phyloP scores from a whole-genome alignment of 1,139 yeast genomes.

The Pichia sp. region DNA sequence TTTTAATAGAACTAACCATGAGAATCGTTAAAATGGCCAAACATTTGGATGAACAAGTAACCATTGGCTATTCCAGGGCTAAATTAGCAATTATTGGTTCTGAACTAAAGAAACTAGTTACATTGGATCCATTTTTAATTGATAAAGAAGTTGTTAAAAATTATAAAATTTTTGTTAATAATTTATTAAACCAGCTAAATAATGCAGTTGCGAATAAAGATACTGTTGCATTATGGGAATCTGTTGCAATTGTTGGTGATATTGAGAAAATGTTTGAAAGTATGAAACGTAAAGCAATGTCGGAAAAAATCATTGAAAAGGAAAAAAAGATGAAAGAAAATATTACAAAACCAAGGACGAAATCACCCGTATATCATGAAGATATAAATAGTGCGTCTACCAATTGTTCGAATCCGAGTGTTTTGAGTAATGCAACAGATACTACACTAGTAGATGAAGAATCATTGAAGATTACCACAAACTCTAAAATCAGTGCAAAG shows the following conservation, averaged over 20 bases:
- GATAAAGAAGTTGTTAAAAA: conserved; percentile 25
- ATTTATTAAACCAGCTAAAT: conserved; percentile 45
- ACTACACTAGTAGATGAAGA: conserved; percentile 14
- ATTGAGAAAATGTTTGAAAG: conserved; percentile 57
- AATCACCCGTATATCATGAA: not conserved
- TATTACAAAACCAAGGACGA: not conserved
- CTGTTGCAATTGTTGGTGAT: conserved; percentile 54
- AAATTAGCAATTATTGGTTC: conserved; percentile 49
- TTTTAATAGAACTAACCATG: conserved; percentile 44
- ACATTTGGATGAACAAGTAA: conserved; percentile 42
- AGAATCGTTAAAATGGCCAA: conserved; percentile 46
- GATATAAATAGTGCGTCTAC: not conserved
- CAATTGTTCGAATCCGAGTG: not conserved
- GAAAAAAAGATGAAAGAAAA: not conserved
- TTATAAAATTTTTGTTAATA: conserved; percentile 46
- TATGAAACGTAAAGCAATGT: conserved; percentile 23
- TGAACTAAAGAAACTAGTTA: conserved; percentile 43
- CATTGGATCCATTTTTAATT: conserved; percentile 23
- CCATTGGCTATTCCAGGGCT: conserved; percentile 52
- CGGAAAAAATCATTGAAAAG: not conserved
- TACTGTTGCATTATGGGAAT: conserved; percentile 47
- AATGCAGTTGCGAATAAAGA: conserved; percentile 46
- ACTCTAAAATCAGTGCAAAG: conserved; percentile 9
- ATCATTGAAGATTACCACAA: too few species aligned
- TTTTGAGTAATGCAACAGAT: conserved; percentile 9